Evolutionary conservation across 2,329 filamentous ascomycete species (phyloP).

Genomic region (Ramichloridium luteum): DNA sequence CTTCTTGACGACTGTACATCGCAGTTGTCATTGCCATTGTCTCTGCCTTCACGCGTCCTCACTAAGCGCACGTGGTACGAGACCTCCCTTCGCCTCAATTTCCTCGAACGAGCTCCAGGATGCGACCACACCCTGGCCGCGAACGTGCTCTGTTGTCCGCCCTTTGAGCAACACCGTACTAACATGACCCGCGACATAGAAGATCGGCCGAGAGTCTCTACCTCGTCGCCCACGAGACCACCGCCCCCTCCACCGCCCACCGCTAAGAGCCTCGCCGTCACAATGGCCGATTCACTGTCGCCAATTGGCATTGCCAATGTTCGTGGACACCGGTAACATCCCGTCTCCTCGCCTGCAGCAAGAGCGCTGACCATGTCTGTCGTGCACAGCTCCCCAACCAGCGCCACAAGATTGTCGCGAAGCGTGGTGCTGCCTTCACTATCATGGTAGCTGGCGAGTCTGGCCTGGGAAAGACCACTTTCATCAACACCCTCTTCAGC

Average conservation of each 20-base stretch:
- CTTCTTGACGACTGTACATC: too few relatives aligned
- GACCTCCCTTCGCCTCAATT: not conserved
- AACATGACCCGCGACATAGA: too few relatives aligned
- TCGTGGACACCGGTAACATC: conserved; percentile 27
- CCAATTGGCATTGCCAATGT: conserved; percentile 66
- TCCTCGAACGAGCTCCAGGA: not conserved
- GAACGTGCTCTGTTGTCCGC: too few relatives aligned
- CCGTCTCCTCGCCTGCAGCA: too few relatives aligned
- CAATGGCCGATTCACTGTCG: conserved; percentile 52
- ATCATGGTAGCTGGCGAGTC: conserved; percentile 99
- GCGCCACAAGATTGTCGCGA: conserved; percentile 61
- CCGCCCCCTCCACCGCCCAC: conserved; percentile 5
- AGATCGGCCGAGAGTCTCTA: too few relatives aligned
- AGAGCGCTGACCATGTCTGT: too few relatives aligned
- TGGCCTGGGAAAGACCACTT: conserved; percentile 96
- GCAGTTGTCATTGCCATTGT: too few relatives aligned
- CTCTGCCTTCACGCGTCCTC: not conserved
- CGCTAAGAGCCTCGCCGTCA: conserved; percentile 4
- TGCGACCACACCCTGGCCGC: too few relatives aligned
- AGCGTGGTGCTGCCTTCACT: conserved; percentile 92
- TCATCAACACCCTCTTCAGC: conserved; percentile 99
- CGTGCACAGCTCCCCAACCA: conserved; percentile 51
- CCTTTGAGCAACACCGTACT: too few relatives aligned
- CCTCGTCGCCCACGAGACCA: conserved; percentile 4
- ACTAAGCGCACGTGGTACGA: conserved; percentile 2